Evolutionary conservation across 2,329 filamentous ascomycete genomes (phyloP).

Genomic region (Aspergillus transmontanensis): DNA sequence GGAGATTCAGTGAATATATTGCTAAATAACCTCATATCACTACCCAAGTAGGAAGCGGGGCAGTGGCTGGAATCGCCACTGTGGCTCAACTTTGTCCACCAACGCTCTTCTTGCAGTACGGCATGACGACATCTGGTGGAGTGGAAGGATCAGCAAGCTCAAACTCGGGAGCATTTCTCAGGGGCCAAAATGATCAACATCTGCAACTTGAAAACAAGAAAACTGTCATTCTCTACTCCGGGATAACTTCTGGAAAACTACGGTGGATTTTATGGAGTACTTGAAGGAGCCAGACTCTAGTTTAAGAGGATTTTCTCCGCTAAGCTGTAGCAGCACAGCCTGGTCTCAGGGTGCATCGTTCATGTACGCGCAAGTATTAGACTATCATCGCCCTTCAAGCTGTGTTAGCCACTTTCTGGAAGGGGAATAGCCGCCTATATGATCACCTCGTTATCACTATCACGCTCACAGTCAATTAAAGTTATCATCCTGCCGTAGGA

Average conservation of each 20-base stretch:
- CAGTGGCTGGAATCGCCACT: background rate
- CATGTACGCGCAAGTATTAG: background rate
- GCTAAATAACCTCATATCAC: background rate
- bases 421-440: background rate
- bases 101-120: background rate
- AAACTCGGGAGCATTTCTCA: background rate
- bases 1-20: background rate
- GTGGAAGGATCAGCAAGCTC: background rate
- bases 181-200: background rate
- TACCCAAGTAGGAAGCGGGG: background rate
- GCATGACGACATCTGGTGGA: background rate
- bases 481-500: background rate
- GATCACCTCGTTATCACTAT: background rate
- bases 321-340: background rate
- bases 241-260: background rate
- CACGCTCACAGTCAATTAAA: background rate
- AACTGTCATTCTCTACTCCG: background rate
- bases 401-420: background rate
- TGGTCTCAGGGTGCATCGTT: background rate
- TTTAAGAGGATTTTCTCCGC: background rate
- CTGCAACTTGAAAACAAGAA: background rate
- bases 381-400: background rate
- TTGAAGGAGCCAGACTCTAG: background rate
- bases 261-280: background rate
- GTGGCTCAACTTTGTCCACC: too few relatives aligned